Conservation (phyloP, 345 rosid genomes). For the Euclidium syriacum region DNA sequence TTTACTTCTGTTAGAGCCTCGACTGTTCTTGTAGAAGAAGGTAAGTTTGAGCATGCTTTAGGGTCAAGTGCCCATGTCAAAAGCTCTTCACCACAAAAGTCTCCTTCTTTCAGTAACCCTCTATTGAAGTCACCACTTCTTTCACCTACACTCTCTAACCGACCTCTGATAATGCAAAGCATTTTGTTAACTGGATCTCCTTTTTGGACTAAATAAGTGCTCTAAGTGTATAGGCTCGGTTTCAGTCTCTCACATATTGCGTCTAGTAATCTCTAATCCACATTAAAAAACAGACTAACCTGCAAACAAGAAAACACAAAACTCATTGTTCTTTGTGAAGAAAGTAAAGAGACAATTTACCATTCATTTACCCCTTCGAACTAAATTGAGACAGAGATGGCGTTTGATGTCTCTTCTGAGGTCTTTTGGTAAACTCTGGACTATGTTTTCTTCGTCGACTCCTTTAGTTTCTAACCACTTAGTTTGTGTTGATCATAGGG, state of each 20-base stretch:
- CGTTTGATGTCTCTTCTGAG: slow-evolving; percentile 83
- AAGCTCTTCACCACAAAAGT: slow-evolving; percentile 87
- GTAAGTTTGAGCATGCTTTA: slow-evolving; percentile 63
- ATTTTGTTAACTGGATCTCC: slow-evolving; percentile 88
- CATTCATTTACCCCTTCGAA: slow-evolving; percentile 64
- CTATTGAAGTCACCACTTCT: slow-evolving; percentile 82
- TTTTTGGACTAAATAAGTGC: slow-evolving; percentile 70
- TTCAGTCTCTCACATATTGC: slow-evolving; percentile 89
- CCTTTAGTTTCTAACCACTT: slow-evolving; percentile 48
- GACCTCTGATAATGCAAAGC: slow-evolving; percentile 79
- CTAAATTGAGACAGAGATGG: slow-evolving; percentile 78
- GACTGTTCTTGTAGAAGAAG: slow-evolving; percentile 78
- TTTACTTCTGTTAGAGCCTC: slow-evolving; percentile 72
- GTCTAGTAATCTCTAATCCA: slow-evolving; percentile 81
- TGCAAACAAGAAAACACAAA: slow-evolving; percentile 21
- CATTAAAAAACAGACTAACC: slow-evolving; percentile 84
- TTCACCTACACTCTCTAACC: slow-evolving; percentile 84
- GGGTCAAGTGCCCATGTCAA: slow-evolving; percentile 92
- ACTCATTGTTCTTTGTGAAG: background rate
- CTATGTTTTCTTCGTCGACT: slow-evolving; percentile 42
- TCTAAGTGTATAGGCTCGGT: slow-evolving; percentile 71
- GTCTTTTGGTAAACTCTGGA: slow-evolving; percentile 79
- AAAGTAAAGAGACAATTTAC: background rate
- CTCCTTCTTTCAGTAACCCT: slow-evolving; percentile 66
- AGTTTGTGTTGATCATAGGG: slow-evolving; percentile 47